Base-by-base conservation (phyloP, 306 rosid genomes). In the Quercus bicolor region DNA sequence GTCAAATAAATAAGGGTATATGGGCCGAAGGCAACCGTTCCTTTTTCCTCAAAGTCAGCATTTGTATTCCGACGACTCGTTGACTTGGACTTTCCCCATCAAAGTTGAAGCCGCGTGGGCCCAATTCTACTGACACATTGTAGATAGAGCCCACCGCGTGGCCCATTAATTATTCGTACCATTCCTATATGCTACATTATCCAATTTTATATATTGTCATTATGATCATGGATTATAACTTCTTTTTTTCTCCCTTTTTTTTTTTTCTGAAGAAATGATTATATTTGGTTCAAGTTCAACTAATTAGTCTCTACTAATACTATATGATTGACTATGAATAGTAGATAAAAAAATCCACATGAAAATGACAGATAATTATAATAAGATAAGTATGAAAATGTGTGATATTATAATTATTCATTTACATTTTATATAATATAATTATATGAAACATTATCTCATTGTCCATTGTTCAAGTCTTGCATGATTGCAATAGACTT, bases 301-400 rank as follows among this genome's bases (percentile, higher is more conserved):
- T 6, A 34, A 34, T 34, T 34, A 34, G 43, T 6, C 43, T 6
- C 43, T 34, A 6, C 7, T 6, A 34, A 6, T 34, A 34, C 43
- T 6, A 37, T 37, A 37, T 7, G 45, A 37, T 37, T 37, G 11
- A 7, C 10, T 7, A 37, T 37, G 0, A 8, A 37, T 2, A 2
- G 2, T 7, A 0, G 3, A 37, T 0, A 0, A 37, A 7, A 7
- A 37, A 7, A 0, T 6, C 6, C 13, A 56, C 2, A 0, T 5
- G 0, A 6, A 16, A 56, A 1, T 2, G 1, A 1, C 2, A 1
- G 0, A 37, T 8, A 37, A 7, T 37, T 37, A 37, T 37, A 37
- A 37, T 0, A 37, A 37, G 2, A 7, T 0, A 37, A 37, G 2
- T 37, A 2, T 37, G 2, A 7, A 7, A 7, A 7, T 37, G 2